phyloP scores from a whole-genome alignment of 1,139 yeast genomes.

The Pichia sp. region DNA sequence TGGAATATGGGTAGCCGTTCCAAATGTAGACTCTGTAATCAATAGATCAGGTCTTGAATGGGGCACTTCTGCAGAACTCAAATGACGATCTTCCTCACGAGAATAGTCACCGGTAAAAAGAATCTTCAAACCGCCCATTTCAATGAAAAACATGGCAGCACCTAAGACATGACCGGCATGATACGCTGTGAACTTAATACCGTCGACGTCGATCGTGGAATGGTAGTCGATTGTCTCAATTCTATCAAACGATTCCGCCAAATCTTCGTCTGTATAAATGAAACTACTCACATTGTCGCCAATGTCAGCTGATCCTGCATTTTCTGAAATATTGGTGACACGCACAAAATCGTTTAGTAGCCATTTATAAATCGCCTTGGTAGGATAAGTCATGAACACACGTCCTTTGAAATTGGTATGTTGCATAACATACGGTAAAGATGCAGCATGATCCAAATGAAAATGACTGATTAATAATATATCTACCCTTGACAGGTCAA shows the following conservation, averaged over 20 bases:
- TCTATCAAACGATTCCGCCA: constrained; percentile 76
- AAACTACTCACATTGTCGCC: constrained; percentile 34
- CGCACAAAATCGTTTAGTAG: constrained; percentile 86
- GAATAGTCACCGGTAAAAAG: constrained; percentile 96
- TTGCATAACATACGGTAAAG: constrained; percentile 96
- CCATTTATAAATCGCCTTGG: constrained; percentile 97
- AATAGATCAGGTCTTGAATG: constrained; percentile 81
- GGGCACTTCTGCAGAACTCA: constrained; percentile 93
- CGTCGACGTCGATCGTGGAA: constrained; percentile 89
- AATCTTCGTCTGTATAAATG: constrained; percentile 84
- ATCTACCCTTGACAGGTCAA: constrained; percentile 82
- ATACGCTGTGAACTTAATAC: constrained; percentile 91
- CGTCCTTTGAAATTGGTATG: constrained; percentile 91
- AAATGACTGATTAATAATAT: constrained; percentile 84
- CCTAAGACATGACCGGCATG: constrained; percentile 99
- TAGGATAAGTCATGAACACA: constrained; percentile 98
- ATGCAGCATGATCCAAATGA: constrained; percentile 97
- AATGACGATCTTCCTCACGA: constrained; percentile 90
- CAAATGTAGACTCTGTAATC: constrained; percentile 93
- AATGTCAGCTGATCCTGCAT: constrained; percentile 24
- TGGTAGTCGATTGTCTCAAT: constrained; percentile 95
- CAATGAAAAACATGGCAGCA: constrained; percentile 95
- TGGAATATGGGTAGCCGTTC: constrained; percentile 96
- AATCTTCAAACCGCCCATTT: constrained; percentile 84
- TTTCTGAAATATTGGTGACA: constrained; percentile 67